phyloP scores from a whole-genome alignment of 306 rosid genomes.

The Coriaria nepalensis region DNA sequence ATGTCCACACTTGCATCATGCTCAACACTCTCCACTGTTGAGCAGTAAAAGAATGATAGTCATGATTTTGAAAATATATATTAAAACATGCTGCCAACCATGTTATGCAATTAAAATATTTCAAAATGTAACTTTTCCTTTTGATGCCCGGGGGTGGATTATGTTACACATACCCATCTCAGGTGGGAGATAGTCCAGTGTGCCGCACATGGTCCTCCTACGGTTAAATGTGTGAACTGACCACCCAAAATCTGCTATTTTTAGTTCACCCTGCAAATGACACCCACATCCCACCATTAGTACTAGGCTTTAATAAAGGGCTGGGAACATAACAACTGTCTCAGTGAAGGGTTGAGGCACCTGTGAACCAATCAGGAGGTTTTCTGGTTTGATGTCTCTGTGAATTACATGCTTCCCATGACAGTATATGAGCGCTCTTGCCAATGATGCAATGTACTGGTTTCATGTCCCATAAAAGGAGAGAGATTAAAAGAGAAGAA shows the following conservation, averaged over 20 bases:
- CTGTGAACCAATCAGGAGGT: constrained; percentile 91
- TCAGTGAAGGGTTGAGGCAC: constrained; percentile 25
- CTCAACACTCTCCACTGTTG: constrained; percentile 91
- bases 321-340: constrained; percentile 8
- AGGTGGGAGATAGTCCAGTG: constrained; percentile 95
- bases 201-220: constrained; percentile 98
- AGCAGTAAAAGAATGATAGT: constrained; percentile 7
- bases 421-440: constrained; percentile 95
- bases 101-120: too few relatives aligned
- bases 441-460: constrained; percentile 87
- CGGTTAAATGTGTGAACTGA: constrained; percentile 98
- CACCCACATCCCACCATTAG: constrained; percentile 13
- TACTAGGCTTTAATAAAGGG: constrained; percentile 2
- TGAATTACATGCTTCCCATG: constrained; percentile 99
- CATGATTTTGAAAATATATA: neutral
- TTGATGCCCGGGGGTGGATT: neutral
- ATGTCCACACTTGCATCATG: constrained; percentile 97
- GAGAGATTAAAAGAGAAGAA: neutral
- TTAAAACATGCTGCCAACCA: too few relatives aligned
- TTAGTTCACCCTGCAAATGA: constrained; percentile 70
- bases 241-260: constrained; percentile 99
- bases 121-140: too few relatives aligned
- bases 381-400: constrained; percentile 95
- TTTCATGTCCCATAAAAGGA: constrained; percentile 14
- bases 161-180: constrained; percentile 66